These are phyloP conservation scores for Phialemoniopsis sp. DNA, from an alignment of 2,329 filamentous ascomycete genomes.

Conservation along the genomic window DNA sequence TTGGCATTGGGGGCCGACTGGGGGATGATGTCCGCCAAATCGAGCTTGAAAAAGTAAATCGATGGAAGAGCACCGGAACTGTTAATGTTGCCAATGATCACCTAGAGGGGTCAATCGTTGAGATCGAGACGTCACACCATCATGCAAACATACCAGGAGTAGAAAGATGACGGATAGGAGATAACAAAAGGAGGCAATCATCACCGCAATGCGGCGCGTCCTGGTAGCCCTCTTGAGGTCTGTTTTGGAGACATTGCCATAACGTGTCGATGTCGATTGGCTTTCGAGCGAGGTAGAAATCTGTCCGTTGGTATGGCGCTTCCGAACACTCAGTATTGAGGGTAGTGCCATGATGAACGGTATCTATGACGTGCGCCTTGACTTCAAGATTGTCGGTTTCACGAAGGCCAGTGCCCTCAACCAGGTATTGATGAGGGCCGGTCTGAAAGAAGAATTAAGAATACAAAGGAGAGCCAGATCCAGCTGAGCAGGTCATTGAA, in stretches of 20 bases:
- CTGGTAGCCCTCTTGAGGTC: conserved; percentile 35
- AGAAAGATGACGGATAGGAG: conserved; percentile 73
- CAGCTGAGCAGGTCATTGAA: too few species aligned
- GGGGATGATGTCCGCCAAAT: conserved; percentile 79
- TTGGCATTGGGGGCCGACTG: conserved; percentile 65
- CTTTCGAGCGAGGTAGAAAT: background rate
- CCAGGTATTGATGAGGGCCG: too few species aligned
- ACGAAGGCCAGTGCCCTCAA: too few species aligned
- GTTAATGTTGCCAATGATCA: conserved; percentile 70
- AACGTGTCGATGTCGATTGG: background rate
- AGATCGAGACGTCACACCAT: background rate
- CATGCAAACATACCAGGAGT: conserved; percentile 54
- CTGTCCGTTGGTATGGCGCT: background rate
- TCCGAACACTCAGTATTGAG: background rate
- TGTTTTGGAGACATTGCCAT: background rate
- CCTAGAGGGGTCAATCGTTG: conserved; percentile 17
- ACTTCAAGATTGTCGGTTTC: too few species aligned
- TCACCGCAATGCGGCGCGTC: conserved; percentile 56
- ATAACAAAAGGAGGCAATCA: conserved; percentile 66
- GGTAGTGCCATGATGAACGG: conserved; percentile 25
- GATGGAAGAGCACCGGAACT: conserved; percentile 53
- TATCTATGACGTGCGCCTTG: conserved; percentile 1
- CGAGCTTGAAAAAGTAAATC: conserved; percentile 81
- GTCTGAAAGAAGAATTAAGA: too few species aligned
- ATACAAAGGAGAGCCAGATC: too few species aligned